A percentile compares a stretch with the other conserved stretches of the same genome.
Evolutionary conservation across 176 grass and related monocot species (phyloP).

Genomic region (Sorghum bicolor): Sorghum_bicolor_NCBIv3 NC_012877.2:10160001-10160500

Average conservation of each 20-base stretch:
- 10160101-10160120: neutral
- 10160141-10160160: neutral
- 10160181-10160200: constrained; percentile 1
- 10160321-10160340: neutral
- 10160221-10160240: neutral
- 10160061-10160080: neutral
- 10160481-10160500: constrained; percentile 30
- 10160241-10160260: neutral
- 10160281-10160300: neutral
- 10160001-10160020: neutral
- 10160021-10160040: neutral
- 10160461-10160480: constrained; percentile 17
- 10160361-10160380: constrained; percentile 35
- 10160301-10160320: constrained; percentile 8
- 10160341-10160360: neutral
- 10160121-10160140: neutral
- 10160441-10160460: constrained; percentile 8
- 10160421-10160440: constrained; percentile 14
- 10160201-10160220: neutral
- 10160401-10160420: constrained; percentile 29
- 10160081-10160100: neutral
- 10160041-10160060: neutral
- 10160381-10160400: constrained; percentile 29
- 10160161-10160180: neutral
- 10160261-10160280: neutral